Percentiles rank a stretch among this genome's conserved stretches.
These are phyloP conservation scores for Dactylella cylindrospora DNA, from an alignment of 2,329 filamentous ascomycete species.

Conservation along the genomic window DNA sequence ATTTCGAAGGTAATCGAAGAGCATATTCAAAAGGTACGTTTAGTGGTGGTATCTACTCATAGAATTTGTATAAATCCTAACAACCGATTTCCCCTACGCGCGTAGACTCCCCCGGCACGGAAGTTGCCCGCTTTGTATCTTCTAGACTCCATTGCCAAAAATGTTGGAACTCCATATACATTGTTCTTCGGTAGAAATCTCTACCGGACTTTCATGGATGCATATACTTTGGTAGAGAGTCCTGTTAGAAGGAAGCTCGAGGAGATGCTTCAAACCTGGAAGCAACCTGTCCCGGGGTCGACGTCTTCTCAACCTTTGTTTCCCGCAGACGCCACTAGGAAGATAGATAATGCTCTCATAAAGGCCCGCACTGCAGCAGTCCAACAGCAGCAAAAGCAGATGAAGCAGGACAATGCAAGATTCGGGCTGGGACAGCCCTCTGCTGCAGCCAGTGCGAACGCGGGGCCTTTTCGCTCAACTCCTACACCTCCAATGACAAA, in stretches of 20 bases:
- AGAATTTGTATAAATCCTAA: constrained; percentile 53
- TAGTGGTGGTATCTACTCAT: not conserved
- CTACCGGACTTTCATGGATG: constrained; percentile 94
- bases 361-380: constrained; percentile 69
- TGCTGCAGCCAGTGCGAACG: constrained; percentile 12
- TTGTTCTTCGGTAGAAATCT: constrained; percentile 90
- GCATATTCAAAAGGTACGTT: constrained; percentile 90
- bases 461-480: constrained; percentile 48
- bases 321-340: constrained; percentile 77
- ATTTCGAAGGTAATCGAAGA: constrained; percentile 88
- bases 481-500: constrained; percentile 25
- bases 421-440: constrained; percentile 27
- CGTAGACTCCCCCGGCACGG: constrained; percentile 78
- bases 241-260: constrained; percentile 87
- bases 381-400: constrained; percentile 55
- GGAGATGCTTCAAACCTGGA: constrained; percentile 97
- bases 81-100: constrained; percentile 43
- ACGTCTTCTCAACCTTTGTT: constrained; percentile 93
- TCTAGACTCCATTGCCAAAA: constrained; percentile 96
- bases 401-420: constrained; percentile 47
- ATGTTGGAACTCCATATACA: constrained; percentile 96
- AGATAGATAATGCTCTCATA: constrained; percentile 91
- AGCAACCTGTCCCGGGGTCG: constrained; percentile 90
- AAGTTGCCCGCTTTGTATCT: constrained; percentile 97
- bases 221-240: constrained; percentile 84